Base-by-base conservation (phyloP, 2,329 filamentous ascomycete genomes). In the Diaporthe sp. region DNA sequence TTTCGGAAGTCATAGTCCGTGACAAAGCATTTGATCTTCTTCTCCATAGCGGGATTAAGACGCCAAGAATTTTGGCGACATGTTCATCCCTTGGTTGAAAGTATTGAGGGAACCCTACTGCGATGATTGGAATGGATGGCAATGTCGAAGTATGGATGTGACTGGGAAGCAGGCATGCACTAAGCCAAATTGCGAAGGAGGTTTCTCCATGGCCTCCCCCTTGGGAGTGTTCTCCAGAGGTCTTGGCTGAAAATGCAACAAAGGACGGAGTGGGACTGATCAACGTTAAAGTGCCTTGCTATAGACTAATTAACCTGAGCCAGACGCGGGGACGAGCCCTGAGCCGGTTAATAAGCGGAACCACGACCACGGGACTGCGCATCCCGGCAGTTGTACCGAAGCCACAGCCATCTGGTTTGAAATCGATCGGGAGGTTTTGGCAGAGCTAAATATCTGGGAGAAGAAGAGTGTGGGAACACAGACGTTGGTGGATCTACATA, bases 161-260 rank as follows among this genome's bases (percentile, higher is more conserved):
- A 67, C 42, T 67, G 42, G 61, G 25, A 67, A 51, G 8, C 22
- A 37, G n/a, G 10, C 44, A 15, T 17, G 44, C 44, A 31, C 61
- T 67, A 67, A n/a, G 44, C 61, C 61, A 1, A 15, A 67, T 67
- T 9, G 17, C 61, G 28, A 67, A 67, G 61, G 61, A 67, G 61
- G 28, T 67, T 49, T 34, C 42, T 28, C 20, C 9, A 49, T 13
- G 20, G 22, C 12, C 61, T 67, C 61, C 44, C 44, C 61, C 28
- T 49, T 49, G 20, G 61, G 42, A 31, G 42, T n/a, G 2, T 15
- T 49, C 39, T 34, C 17, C 39, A 22, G 8, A 13, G 61, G 6
- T 49, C 61, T 65, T 65, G 61, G 61, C 61, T n/a, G 3, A 49
- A 31, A 65, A 65, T 65, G 61, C 34, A 34, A 65, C 61, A 65